Evolutionary conservation across 352 stramenopile species (phyloP).

Genomic region (Phytophthora sp.): DNA sequence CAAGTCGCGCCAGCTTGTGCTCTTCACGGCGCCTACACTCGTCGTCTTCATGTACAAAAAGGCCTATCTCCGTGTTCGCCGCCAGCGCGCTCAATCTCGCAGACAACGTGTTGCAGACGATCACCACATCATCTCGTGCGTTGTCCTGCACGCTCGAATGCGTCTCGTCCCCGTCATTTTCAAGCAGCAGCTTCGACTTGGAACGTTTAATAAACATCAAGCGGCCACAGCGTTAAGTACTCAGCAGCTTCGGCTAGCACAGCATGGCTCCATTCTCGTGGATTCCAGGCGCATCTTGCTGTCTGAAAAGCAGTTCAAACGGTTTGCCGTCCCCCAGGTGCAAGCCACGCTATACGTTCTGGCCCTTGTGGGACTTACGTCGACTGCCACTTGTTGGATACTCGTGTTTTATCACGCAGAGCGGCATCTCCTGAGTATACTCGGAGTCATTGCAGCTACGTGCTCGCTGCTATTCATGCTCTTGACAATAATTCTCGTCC

Average conservation of each 20-base stretch:
- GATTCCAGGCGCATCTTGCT: conserved; percentile 16
- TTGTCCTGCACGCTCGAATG: conserved; percentile 31
- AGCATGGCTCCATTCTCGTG: conserved; percentile 18
- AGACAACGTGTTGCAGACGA: conserved; percentile 1
- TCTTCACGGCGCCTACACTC: conserved; percentile 33
- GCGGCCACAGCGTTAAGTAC: not conserved
- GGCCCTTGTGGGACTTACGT: not conserved
- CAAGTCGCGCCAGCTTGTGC: conserved; percentile 31
- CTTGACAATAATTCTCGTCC: conserved; percentile 7
- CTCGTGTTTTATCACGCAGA: conserved; percentile 2
- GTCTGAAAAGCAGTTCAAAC: not conserved
- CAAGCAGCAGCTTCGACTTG: conserved; percentile 12
- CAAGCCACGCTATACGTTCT: not conserved
- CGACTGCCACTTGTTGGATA: conserved; percentile 10
- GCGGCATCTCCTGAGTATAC: not conserved
- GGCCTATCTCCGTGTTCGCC: conserved; percentile 6
- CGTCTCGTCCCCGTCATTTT: not conserved
- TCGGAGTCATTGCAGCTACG: not conserved
- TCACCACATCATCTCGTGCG: conserved; percentile 32
- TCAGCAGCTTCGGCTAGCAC: conserved; percentile 19
- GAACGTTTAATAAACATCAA: conserved; percentile 4
- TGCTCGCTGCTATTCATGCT: conserved; percentile 3
- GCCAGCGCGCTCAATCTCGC: too few relatives aligned
- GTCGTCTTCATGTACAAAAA: conserved; percentile 39
- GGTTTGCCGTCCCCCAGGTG: not conserved